Evolutionary conservation across 2,329 filamentous ascomycete species (phyloP).

Genomic region (Metarhizium anisopliae): DNA sequence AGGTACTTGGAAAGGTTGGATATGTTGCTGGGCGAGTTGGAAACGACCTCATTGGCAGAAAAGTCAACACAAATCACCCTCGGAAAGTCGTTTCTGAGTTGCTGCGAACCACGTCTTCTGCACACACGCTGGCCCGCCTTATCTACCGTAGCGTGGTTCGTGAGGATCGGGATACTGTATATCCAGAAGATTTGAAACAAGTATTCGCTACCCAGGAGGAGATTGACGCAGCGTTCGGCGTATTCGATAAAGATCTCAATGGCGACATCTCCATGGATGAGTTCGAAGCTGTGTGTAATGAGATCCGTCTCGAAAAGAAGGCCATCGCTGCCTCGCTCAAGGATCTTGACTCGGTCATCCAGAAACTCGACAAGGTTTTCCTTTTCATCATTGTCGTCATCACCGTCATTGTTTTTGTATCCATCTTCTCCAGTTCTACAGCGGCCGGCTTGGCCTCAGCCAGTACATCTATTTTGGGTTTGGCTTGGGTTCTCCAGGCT

Average conservation of each 20-base stretch:
- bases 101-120: slow-evolving; percentile 60
- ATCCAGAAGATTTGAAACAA: slow-evolving; percentile 65
- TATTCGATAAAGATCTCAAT: slow-evolving; percentile 96
- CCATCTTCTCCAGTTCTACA: slow-evolving; percentile 83
- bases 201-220: slow-evolving; percentile 80
- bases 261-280: slow-evolving; percentile 95
- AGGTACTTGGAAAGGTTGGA: slow-evolving; percentile 70
- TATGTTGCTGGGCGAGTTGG: slow-evolving; percentile 80
- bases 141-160: slow-evolving; percentile 78
- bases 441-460: slow-evolving; percentile 83
- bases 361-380: slow-evolving; percentile 82
- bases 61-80: slow-evolving; percentile 64
- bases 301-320: slow-evolving; percentile 90
- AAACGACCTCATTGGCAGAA: slow-evolving; percentile 81
- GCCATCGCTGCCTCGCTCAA: slow-evolving; percentile 91
- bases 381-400: slow-evolving; percentile 78
- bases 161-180: slow-evolving; percentile 67
- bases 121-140: slow-evolving; percentile 77
- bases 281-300: slow-evolving; percentile 84
- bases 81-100: slow-evolving; percentile 77
- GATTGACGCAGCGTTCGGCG: slow-evolving; percentile 76
- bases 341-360: slow-evolving; percentile 87
- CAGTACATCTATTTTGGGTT: slow-evolving; percentile 75
- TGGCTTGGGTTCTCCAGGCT: slow-evolving; percentile 87
- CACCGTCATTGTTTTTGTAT: slow-evolving; percentile 76